Percentiles rank a stretch among this genome's conserved stretches.
These are phyloP conservation scores for Neoascochyta sp. DNA, from an alignment of 2,329 filamentous ascomycete genomes.

Conservation along the genomic window DNA sequence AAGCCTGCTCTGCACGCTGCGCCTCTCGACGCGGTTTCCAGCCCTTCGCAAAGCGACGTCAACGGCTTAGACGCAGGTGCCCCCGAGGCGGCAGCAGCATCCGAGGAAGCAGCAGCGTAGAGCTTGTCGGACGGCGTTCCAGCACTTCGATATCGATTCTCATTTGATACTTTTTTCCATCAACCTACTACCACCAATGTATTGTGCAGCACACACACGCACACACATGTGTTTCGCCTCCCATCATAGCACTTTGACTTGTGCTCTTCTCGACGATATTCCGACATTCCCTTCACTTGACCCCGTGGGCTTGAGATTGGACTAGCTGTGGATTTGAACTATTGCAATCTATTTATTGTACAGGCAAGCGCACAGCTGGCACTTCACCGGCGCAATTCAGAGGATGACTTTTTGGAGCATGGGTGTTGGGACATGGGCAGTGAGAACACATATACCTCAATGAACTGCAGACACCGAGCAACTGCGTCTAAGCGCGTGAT, in stretches of 20 bases:
- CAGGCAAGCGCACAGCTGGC: not conserved
- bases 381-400: slow-evolving; percentile 16
- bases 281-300: slow-evolving; percentile 4
- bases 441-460: slow-evolving; percentile 18
- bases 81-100: slow-evolving; percentile 11
- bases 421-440: slow-evolving; percentile 14
- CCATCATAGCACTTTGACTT: slow-evolving; percentile 1
- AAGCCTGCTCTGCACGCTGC: slow-evolving; percentile 86
- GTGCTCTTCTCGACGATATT: not conserved
- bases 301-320: slow-evolving; percentile 4
- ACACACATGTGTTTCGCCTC: no score
- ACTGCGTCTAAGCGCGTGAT: slow-evolving; percentile 11
- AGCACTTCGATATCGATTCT: no score
- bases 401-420: slow-evolving; percentile 12
- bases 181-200: no score
- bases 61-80: slow-evolving; percentile 19
- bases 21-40: slow-evolving; percentile 67
- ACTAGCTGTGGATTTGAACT: slow-evolving; percentile 9
- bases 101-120: slow-evolving; percentile 17
- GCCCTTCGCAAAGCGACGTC: slow-evolving; percentile 27
- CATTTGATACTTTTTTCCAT: no score
- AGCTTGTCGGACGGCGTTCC: no score
- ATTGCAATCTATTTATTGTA: slow-evolving; percentile 9
- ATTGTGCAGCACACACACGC: no score
- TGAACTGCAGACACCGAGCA: slow-evolving; percentile 8